Conservation (phyloP, 768 basidiomycete genomes). For the Rhizopogon vinicolor region DNA sequence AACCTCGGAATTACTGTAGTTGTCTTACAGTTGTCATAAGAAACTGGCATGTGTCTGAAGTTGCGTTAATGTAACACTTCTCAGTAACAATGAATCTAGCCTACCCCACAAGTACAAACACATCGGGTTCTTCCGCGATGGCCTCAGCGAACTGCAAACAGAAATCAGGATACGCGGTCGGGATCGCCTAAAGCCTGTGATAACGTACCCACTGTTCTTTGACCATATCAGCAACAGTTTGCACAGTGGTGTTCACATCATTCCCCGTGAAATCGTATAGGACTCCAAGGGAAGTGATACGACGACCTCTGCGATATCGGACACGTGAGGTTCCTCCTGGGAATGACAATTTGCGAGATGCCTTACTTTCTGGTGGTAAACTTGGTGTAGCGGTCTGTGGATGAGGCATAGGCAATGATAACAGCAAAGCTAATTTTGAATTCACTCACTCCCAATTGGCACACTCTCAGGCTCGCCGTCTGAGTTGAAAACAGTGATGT, state of each 20-base stretch:
- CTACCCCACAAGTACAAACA: slow-evolving; percentile 72
- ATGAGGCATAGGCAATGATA: slow-evolving; percentile 32
- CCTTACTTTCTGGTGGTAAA: slow-evolving; percentile 70
- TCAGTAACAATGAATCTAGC: slow-evolving; percentile 9
- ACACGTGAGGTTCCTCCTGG: neutral
- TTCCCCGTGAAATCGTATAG: slow-evolving; percentile 75
- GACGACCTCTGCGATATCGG: slow-evolving; percentile 47
- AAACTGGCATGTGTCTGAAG: slow-evolving; percentile 78
- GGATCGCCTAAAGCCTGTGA: neutral
- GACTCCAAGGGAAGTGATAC: slow-evolving; percentile 77
- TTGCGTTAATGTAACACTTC: neutral
- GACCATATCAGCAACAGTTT: slow-evolving; percentile 69
- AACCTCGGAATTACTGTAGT: neutral
- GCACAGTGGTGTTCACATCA: slow-evolving; percentile 68
- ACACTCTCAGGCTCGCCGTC: slow-evolving; percentile 31
- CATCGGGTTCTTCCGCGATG: slow-evolving; percentile 75
- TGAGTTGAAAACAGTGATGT: slow-evolving; percentile 64
- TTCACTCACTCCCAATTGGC: slow-evolving; percentile 39
- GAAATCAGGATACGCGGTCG: neutral
- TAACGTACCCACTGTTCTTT: slow-evolving; percentile 69
- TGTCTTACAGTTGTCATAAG: slow-evolving; percentile 56
- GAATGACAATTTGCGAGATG: no score
- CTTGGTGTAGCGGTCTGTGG: slow-evolving; percentile 55
- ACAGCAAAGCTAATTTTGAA: neutral
- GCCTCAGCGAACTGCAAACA: slow-evolving; percentile 63